phyloP scores from a whole-genome alignment of 192 early-diverging fungal species.

The Chytriomyces sp. region DNA sequence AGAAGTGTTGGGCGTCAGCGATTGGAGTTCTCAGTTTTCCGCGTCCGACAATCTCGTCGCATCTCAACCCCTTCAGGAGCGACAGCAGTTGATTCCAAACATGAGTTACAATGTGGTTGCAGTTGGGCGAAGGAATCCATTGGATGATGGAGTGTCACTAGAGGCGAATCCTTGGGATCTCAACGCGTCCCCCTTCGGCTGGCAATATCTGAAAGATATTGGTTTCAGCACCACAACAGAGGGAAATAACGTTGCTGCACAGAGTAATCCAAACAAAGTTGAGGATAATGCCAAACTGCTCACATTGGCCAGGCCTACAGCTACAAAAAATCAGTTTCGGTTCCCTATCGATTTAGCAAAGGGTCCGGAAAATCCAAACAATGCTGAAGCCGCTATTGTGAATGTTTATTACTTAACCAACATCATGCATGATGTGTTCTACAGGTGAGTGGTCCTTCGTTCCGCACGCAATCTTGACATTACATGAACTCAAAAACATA shows the following conservation, averaged over 20 bases:
- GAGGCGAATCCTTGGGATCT: conserved; percentile 37
- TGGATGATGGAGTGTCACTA: background rate
- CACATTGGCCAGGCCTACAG: background rate
- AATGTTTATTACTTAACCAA: conserved; percentile 20
- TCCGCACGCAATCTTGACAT: too few relatives aligned
- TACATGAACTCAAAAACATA: too few relatives aligned
- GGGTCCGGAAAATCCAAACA: background rate
- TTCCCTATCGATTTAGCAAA: background rate
- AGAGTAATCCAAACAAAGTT: background rate
- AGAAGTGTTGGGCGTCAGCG: conserved; percentile 10
- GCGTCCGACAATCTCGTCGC: background rate
- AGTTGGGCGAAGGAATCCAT: background rate
- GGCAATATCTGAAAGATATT: conserved; percentile 37
- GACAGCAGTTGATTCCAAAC: background rate
- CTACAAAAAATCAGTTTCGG: background rate
- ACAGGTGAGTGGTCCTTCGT: too few relatives aligned
- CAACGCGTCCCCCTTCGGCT: conserved; percentile 46
- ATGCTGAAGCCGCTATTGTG: conserved; percentile 7
- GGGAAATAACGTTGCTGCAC: conserved; percentile 17
- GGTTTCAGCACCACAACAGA: too few relatives aligned
- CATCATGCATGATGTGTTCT: conserved; percentile 24
- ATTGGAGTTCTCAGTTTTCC: conserved; percentile 1
- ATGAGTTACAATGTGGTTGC: conserved; percentile 18
- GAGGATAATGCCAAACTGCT: background rate
- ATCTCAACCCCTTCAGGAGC: background rate